A percentile compares a stretch with the other conserved stretches of the same genome.
These are phyloP conservation scores for Ascochyta pisi DNA, from an alignment of 2,329 filamentous ascomycete species.

Conservation along the genomic window DNA sequence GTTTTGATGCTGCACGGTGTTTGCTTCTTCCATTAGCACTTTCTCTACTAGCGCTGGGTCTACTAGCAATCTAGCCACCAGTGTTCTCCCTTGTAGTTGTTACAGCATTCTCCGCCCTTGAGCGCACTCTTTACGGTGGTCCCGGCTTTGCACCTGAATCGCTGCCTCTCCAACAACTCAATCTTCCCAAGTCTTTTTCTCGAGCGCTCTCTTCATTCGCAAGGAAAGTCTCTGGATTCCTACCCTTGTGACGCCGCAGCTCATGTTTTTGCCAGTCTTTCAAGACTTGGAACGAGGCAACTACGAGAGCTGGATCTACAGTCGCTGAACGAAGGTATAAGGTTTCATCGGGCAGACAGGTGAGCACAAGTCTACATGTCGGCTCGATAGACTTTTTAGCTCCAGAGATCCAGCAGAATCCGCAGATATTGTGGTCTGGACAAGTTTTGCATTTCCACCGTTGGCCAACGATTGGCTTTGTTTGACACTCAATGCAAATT, in stretches of 20 bases:
- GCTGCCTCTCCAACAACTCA: constrained; percentile 35
- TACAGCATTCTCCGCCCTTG: constrained; percentile 18
- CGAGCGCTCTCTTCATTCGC: constrained; percentile 31
- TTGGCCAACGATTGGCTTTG: constrained; percentile 31
- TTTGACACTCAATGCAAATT: constrained; percentile 30
- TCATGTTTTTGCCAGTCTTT: constrained; percentile 45
- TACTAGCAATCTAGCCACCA: too few relatives aligned
- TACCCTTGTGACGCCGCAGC: constrained; percentile 31
- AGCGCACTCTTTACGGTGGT: constrained; percentile 14
- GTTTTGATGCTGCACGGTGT: too few relatives aligned
- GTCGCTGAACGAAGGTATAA: constrained; percentile 33
- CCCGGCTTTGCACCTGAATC: constrained; percentile 25
- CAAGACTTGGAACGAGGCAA: constrained; percentile 42
- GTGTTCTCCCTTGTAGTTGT: too few relatives aligned
- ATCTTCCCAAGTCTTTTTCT: constrained; percentile 29
- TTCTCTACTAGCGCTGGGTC: too few relatives aligned
- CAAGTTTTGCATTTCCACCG: constrained; percentile 38
- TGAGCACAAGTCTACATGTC: constrained; percentile 30
- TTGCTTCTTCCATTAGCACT: too few relatives aligned
- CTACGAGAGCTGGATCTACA: constrained; percentile 36
- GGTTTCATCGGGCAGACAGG: constrained; percentile 39
- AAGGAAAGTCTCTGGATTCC: constrained; percentile 27
- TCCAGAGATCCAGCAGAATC: constrained; percentile 22
- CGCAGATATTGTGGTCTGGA: constrained; percentile 35
- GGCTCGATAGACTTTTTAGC: constrained; percentile 17